Base-by-base conservation (phyloP, 2,329 filamentous ascomycete genomes). In the Diaporthe longicolla region DNA sequence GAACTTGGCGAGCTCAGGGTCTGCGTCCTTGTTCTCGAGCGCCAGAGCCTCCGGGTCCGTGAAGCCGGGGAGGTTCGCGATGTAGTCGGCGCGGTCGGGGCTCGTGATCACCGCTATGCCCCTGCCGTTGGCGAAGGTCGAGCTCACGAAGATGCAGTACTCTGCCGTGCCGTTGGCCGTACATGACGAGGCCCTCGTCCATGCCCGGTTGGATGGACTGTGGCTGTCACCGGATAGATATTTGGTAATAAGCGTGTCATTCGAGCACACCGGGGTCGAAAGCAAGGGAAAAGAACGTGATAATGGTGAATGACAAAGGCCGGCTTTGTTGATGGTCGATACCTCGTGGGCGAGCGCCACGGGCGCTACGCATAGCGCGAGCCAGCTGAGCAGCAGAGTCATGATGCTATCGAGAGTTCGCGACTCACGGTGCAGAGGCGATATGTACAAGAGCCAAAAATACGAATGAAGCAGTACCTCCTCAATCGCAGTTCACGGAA, bases 61-160 rank as follows among this genome's bases (percentile, higher is more conserved):
- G 74, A 84, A 83, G 11, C 79, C 79, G 11, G 79, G 76, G 19
- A 77, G 77, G 13, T 76, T 76, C 35, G 79, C 79, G 11, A 81
- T 57, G 43, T 77, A 77, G n/a, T 66, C 75, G 3, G 82, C 83
- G 65, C 83, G 80, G 17, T 77, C 75, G 0, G 80, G 74, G 10
- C 80, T 81, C 58, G 83, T 85, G 43, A 86, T 66, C 68, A 86
- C 76, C 29, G 83, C 81, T 63, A 85, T 82, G 68, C 84, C 84
- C 19, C 83, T 78, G 40, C 80, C 80, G 21, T 78, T 76, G 52
- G 82, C 84, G 71, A 85, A 85, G 17, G 73, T 73, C 4, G 76
- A 69, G 73, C 80, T 80, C 21, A 81, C 76, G 76, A 82, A 86
- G 73, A 83, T 80, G 77, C 84, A 86, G 76, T 80, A 81, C 40